Evolutionary conservation across 192 early-diverging fungal genomes (phyloP).

Genomic region (Phycomyces blakesleeanus): DNA sequence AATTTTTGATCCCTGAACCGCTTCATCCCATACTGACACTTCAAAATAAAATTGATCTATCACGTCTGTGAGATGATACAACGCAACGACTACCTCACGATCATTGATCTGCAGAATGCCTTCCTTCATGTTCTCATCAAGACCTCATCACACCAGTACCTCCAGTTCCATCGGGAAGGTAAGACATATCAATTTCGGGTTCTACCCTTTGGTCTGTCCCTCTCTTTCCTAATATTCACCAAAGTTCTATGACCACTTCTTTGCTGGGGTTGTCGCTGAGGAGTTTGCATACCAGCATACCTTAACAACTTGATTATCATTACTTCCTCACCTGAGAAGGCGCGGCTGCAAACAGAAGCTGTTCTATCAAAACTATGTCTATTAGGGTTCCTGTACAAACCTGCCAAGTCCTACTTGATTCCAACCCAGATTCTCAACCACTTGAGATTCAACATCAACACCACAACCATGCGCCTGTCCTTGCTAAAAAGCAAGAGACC

Average conservation of each 20-base stretch:
- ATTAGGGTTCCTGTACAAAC: too few species aligned
- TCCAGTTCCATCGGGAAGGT: conserved; percentile 29
- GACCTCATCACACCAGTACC: conserved; percentile 16
- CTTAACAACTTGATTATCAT: too few species aligned
- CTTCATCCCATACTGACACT: conserved; percentile 2
- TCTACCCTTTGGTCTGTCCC: conserved; percentile 33
- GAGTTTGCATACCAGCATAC: too few species aligned
- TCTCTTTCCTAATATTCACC: conserved; percentile 33
- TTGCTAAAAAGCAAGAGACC: too few species aligned
- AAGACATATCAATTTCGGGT: conserved; percentile 27
- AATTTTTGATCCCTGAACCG: conserved; percentile 19
- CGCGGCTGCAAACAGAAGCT: too few species aligned
- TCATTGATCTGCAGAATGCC: conserved; percentile 36
- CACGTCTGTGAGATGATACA: conserved; percentile 16
- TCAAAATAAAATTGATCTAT: conserved; percentile 26
- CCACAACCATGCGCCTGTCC: too few species aligned
- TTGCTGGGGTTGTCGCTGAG: neutral
- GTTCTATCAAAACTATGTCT: too few species aligned
- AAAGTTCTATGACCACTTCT: conserved; percentile 17
- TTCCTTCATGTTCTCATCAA: conserved; percentile 13
- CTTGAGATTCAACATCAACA: too few species aligned
- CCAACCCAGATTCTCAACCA: too few species aligned
- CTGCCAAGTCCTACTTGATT: too few species aligned
- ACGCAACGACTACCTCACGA: conserved; percentile 19
- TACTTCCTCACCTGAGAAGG: too few species aligned